Base-by-base conservation (phyloP, 163 green algal species). In the Prototheca stagnorum region DNA sequence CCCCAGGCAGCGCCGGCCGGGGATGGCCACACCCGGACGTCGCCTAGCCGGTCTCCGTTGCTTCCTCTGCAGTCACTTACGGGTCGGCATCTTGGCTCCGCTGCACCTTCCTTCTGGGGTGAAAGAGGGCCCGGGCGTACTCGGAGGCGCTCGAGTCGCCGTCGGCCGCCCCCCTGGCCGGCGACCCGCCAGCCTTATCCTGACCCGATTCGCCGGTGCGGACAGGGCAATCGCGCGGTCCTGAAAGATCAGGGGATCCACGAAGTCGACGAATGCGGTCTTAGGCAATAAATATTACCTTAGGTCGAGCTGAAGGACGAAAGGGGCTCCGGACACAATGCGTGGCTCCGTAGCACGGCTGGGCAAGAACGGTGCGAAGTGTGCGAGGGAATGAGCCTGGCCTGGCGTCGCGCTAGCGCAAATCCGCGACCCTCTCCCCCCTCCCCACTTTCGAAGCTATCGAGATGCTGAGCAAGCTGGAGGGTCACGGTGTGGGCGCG, bases 391-490 rank as follows among this genome's bases (percentile, higher is more conserved):
- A 21, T 33, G n/a, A 24, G 21, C 25, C 47, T 43, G 11, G 28
- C n/a, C 4, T 15, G 12, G 6, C 25, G 19, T 19, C 24, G 26
- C 8, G 43, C n/a, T 35, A 7, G 25, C 2, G 17, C 7, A 11
- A 36, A 35, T 21, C 14, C 39, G n/a, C n/a, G 17, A 28, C 28
- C 50, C 40, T n/a, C 40, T 23, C n/a, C 40, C 34, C n/a, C 29
- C 40, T 25, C 15, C 21, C 33, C 11, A 63, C 42, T 53, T n/a
- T n/a, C n/a, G n/a, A n/a, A 77, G 67, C 53, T 17, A 73, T 64
- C 37, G 66, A 78, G 45, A 31, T 78, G 11, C 43, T 68, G 2
- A 66, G 28, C 16, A 59, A 36, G 15, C 39, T 73, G 19, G 56
- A 62, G 1, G 34, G 49, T 20, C 50, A 66, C 15, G 68, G 68